These are phyloP conservation scores for Magnusiomyces fungicola DNA, from an alignment of 1,139 yeast species.

Conservation along the genomic window DNA sequence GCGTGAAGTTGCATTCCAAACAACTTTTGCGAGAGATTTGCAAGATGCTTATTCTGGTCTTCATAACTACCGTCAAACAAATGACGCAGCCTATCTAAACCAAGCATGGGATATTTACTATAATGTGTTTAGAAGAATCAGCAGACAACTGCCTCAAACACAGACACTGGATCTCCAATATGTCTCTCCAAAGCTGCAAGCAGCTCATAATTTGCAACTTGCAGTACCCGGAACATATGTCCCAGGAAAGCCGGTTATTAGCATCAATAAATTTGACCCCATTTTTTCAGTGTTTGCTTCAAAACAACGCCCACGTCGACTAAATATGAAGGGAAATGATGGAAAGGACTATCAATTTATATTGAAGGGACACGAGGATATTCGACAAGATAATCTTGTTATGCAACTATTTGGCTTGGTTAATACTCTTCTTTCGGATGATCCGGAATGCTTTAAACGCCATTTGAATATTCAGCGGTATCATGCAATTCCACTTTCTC, in stretches of 20 bases:
- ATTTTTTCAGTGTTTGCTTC: conserved; percentile 85
- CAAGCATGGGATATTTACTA: conserved; percentile 98
- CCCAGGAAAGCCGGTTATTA: conserved; percentile 73
- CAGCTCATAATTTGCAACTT: conserved; percentile 70
- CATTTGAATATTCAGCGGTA: conserved; percentile 88
- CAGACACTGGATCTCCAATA: conserved; percentile 84
- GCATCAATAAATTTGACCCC: conserved; percentile 72
- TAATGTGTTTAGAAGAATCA: conserved; percentile 84
- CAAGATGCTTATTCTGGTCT: conserved; percentile 95
- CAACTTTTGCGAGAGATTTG: conserved; percentile 88
- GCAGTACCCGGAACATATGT: conserved; percentile 93
- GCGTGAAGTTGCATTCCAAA: conserved; percentile 87
- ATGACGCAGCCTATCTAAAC: conserved; percentile 79
- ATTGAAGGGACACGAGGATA: conserved; percentile 95
- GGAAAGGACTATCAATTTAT: conserved; percentile 79
- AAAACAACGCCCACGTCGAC: conserved; percentile 88
- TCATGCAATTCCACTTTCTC: conserved; percentile 92
- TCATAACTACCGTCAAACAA: conserved; percentile 71
- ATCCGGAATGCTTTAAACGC: conserved; percentile 92
- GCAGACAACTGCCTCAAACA: conserved; percentile 81
- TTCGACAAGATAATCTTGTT: conserved; percentile 92
- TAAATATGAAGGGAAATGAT: conserved; percentile 76
- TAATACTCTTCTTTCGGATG: conserved; percentile 79
- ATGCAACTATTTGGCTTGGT: conserved; percentile 97
- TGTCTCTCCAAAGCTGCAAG: conserved; percentile 83